Base-by-base conservation (phyloP, 164 flowering plant genomes). In the Annona cherimola region DNA sequence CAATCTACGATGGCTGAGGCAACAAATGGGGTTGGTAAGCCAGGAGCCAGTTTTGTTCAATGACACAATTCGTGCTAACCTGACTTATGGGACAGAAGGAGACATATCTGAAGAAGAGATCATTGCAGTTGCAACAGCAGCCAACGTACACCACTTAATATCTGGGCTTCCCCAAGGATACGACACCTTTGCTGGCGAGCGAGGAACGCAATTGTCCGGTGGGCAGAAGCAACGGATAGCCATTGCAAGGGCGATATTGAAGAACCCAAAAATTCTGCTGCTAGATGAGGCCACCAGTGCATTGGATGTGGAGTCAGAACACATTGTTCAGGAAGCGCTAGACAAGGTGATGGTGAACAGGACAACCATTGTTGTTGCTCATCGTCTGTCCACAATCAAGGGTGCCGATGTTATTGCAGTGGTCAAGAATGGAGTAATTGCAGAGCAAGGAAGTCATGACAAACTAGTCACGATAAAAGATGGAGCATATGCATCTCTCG, bases 241-340 rank as follows among this genome's bases (percentile, higher is more conserved):
- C 68, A 90, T 88, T 40, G 90, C 95, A 3, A 75, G 92, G 45
- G 92, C 92, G 0, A 84, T 88, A 1, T 69, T 87, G 12, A 88
- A 87, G 73, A 73, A 88, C 67, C 92, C 92, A 0, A 88, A 63
- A 46, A 85, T 90, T 18, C 83, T 88, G 11, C 70, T 90, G 44
- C 86, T 87, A 0, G 95, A 90, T 46, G 90, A 88, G 73, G 92
- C 94, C 3, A 90, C 92, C 2, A 87, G 90, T 60, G 92, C 92
- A 1, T 72, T 88, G 39, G 92, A 90, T 70, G 88, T 88, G n/a
- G 89, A 88, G 73, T 90, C 92, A 16, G 92, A 90, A 68, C 79
- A 82, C 0, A 71, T 85, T 4, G 91, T 90, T 2, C 92, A 88
- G 55, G 90, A 86, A 1, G 92, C 92, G 2, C 42, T 90, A 39